Evolutionary conservation across 768 basidiomycete genomes (phyloP).

Genomic region (Boletellus sp.): DNA sequence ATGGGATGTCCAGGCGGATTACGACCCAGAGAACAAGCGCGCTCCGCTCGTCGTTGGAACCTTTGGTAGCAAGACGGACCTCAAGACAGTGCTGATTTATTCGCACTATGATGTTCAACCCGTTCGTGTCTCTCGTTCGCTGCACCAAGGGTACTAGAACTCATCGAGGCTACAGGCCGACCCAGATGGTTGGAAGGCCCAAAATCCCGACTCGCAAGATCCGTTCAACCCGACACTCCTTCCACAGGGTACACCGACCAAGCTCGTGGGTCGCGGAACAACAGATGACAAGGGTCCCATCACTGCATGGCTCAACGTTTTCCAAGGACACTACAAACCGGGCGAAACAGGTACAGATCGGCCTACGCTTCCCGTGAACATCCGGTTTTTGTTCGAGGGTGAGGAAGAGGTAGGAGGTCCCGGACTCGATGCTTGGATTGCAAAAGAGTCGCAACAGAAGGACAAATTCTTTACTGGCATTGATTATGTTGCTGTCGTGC

Average conservation of each 20-base stretch:
- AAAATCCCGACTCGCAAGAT: not conserved
- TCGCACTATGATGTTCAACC: slow-evolving; percentile 93
- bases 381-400: slow-evolving; percentile 86
- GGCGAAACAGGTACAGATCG: slow-evolving; percentile 27
- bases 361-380: slow-evolving; percentile 69
- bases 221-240: not conserved
- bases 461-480: slow-evolving; percentile 74
- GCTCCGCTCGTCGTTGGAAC: too few species aligned
- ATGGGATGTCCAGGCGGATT: too few species aligned
- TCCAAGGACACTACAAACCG: slow-evolving; percentile 75
- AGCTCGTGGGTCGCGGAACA: slow-evolving; percentile 77
- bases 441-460: slow-evolving; percentile 64
- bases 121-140: slow-evolving; percentile 35
- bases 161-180: not conserved
- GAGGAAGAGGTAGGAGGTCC: slow-evolving; percentile 91
- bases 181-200: not conserved
- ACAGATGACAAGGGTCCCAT: slow-evolving; percentile 91
- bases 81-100: slow-evolving; percentile 73
- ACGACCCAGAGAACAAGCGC: too few species aligned
- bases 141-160: not conserved
- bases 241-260: slow-evolving; percentile 10
- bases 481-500: slow-evolving; percentile 83
- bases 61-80: too few species aligned
- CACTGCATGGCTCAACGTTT: slow-evolving; percentile 84
- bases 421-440: slow-evolving; percentile 80